Percentiles rank a stretch among this genome's conserved stretches.
phyloP scores from a whole-genome alignment of 225 moss, liverwort and hornwort species.

The Sphagnum tenellum region DNA sequence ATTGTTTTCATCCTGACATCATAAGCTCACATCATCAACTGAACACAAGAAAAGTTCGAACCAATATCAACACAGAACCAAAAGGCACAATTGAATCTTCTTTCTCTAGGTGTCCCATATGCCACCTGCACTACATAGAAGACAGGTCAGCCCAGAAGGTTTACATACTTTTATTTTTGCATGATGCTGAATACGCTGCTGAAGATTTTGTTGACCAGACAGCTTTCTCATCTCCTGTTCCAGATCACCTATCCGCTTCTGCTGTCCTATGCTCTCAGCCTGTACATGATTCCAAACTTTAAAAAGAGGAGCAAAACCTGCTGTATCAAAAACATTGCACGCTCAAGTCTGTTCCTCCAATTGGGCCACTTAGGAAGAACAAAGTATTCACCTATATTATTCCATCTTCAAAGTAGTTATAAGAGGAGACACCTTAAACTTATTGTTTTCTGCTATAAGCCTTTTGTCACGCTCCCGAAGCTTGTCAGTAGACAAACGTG shows the following conservation, averaged over 20 bases:
- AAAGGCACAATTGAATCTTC: too few relatives aligned
- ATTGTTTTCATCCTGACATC: conserved; percentile 76
- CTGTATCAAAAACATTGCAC: background rate
- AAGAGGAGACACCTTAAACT: conserved; percentile 25
- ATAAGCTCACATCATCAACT: background rate
- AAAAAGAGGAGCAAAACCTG: background rate
- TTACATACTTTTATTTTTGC: conserved; percentile 76
- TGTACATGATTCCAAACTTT: conserved; percentile 13
- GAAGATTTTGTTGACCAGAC: conserved; percentile 86
- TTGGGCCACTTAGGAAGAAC: too few relatives aligned
- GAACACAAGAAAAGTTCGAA: background rate
- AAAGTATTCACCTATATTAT: too few relatives aligned
- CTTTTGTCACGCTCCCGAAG: conserved; percentile 25
- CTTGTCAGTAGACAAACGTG: conserved; percentile 17
- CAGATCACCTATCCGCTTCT: conserved; percentile 46
- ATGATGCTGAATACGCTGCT: conserved; percentile 93
- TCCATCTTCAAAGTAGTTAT: background rate
- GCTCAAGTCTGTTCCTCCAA: too few relatives aligned
- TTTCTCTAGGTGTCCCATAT: background rate
- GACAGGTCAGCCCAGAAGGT: background rate
- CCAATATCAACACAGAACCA: background rate
- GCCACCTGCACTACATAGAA: background rate
- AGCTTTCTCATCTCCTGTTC: conserved; percentile 76
- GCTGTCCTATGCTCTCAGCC: conserved; percentile 39
- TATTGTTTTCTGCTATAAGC: conserved; percentile 25